These are phyloP conservation scores for Neurospora sp. DNA, from an alignment of 495 filamentous ascomycete species.

Conservation along the genomic window DNA sequence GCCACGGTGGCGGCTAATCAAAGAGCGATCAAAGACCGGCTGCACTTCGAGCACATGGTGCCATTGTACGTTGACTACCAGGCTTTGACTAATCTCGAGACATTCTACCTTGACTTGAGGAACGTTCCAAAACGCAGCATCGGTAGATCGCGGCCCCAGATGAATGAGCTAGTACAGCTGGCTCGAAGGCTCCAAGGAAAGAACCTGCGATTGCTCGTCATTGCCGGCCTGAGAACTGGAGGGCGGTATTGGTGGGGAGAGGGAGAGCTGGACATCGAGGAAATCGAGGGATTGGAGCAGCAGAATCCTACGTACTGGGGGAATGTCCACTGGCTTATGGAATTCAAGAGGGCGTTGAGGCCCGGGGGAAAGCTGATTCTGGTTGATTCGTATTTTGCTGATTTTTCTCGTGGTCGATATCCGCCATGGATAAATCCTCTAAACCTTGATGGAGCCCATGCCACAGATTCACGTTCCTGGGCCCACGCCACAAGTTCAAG, in stretches of 20 bases:
- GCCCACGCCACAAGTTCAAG: not conserved
- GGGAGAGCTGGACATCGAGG: not conserved
- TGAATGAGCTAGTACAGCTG: not conserved
- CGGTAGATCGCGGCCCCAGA: not conserved
- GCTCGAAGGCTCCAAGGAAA: not conserved
- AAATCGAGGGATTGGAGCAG: not conserved
- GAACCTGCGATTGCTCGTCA: constrained; percentile 5
- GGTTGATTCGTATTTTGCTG: constrained; percentile 3
- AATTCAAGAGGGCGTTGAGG: constrained; percentile 8
- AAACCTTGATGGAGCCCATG: not conserved
- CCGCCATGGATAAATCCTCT: not conserved
- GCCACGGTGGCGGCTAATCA: not conserved
- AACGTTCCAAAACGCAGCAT: not conserved
- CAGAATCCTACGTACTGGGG: not conserved
- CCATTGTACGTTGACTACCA: constrained; percentile 6
- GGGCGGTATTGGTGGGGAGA: not conserved
- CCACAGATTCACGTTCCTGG: not conserved
- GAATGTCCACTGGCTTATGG: constrained; percentile 3
- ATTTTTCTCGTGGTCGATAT: not conserved
- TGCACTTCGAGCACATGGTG: constrained; percentile 2
- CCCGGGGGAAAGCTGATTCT: constrained; percentile 14
- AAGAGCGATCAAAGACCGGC: not conserved
- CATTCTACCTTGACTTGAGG: constrained; percentile 11
- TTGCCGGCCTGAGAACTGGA: constrained; percentile 11
- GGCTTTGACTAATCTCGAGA: constrained; percentile 6